Percentiles rank a stretch among this genome's conserved stretches.
phyloP scores from a whole-genome alignment of 805 yeast genomes.

The Candida ovalis region DNA sequence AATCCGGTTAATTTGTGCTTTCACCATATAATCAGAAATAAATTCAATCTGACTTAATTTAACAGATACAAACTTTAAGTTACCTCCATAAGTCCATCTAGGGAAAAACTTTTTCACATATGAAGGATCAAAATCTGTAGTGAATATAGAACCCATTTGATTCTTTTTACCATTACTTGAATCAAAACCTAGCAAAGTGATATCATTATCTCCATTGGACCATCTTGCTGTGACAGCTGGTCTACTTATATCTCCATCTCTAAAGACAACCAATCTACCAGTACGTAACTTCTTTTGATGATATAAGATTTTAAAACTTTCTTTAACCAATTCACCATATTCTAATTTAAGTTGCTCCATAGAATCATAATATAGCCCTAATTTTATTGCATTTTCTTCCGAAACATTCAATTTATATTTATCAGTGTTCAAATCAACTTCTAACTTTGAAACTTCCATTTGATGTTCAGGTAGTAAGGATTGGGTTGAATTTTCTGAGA shows the following conservation, averaged over 20 bases:
- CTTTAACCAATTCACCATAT: conserved; percentile 44
- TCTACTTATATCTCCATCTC: conserved; percentile 40
- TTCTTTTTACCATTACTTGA: conserved; percentile 10
- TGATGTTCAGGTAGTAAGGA: conserved; percentile 83
- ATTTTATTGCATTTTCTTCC: conserved; percentile 35
- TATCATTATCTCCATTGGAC: conserved; percentile 29
- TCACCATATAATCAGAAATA: conserved; percentile 37
- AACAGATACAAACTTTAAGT: conserved; percentile 33
- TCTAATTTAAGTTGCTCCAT: conserved; percentile 43
- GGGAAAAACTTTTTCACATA: conserved; percentile 36
- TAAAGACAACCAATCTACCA: conserved; percentile 59
- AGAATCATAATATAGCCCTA: conserved; percentile 42
- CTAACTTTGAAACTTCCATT: conserved; percentile 52
- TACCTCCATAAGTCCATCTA: conserved; percentile 23
- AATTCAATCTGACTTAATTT: conserved; percentile 41
- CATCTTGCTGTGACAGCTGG: conserved; percentile 55
- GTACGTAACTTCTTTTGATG: conserved; percentile 44
- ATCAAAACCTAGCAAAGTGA: conserved; percentile 43
- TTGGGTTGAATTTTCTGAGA: conserved; percentile 87
- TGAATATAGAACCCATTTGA: conserved; percentile 13
- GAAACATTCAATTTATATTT: conserved; percentile 33
- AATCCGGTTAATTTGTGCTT: conserved; percentile 32
- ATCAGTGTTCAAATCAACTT: conserved; percentile 36
- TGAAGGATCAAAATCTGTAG: conserved; percentile 22
- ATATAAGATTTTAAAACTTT: conserved; percentile 43